A percentile compares a stretch with the other conserved stretches of the same genome.
Conservation (phyloP, 2,329 filamentous ascomycete species). For the Paracorniculantispora psalliotae region DNA sequence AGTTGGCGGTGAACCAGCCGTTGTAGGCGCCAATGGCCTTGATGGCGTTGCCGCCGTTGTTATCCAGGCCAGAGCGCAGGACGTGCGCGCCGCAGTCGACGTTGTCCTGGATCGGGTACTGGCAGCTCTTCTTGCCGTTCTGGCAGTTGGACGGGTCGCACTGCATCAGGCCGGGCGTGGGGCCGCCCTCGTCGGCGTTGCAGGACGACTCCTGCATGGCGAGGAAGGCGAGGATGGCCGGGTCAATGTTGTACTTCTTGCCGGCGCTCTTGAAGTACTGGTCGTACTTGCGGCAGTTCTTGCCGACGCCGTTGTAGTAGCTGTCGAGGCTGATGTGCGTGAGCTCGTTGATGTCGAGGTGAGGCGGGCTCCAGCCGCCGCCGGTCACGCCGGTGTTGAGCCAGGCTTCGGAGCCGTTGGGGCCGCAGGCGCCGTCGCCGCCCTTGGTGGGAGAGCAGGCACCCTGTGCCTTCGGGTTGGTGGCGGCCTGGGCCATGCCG, state of each 20-base stretch:
- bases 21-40: constrained; percentile 30
- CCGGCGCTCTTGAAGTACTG: constrained; percentile 27
- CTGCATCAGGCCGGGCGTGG: constrained; percentile 33
- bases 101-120: constrained; percentile 30
- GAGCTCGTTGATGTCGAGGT: constrained; percentile 26
- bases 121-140: constrained; percentile 25
- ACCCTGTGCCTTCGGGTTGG: constrained; percentile 17
- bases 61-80: constrained; percentile 22
- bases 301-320: constrained; percentile 23
- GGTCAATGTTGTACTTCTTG: constrained; percentile 27
- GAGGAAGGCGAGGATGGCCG: constrained; percentile 30
- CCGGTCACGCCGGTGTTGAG: constrained; percentile 25
- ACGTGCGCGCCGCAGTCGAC: constrained; percentile 30
- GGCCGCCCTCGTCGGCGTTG: constrained; percentile 27
- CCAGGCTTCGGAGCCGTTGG: constrained; percentile 26
- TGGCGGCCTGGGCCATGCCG: neutral
- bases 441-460: constrained; percentile 20
- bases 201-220: constrained; percentile 33
- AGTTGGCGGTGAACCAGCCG: constrained; percentile 29
- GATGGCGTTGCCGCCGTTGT: constrained; percentile 25
- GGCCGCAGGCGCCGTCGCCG: constrained; percentile 19
- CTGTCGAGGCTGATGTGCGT: constrained; percentile 21
- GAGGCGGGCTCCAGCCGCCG: constrained; percentile 30
- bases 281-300: constrained; percentile 27
- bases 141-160: constrained; percentile 31